These are phyloP conservation scores for Aspergillus calidoustus DNA, from an alignment of 2,329 filamentous ascomycete species.

Conservation along the genomic window DNA sequence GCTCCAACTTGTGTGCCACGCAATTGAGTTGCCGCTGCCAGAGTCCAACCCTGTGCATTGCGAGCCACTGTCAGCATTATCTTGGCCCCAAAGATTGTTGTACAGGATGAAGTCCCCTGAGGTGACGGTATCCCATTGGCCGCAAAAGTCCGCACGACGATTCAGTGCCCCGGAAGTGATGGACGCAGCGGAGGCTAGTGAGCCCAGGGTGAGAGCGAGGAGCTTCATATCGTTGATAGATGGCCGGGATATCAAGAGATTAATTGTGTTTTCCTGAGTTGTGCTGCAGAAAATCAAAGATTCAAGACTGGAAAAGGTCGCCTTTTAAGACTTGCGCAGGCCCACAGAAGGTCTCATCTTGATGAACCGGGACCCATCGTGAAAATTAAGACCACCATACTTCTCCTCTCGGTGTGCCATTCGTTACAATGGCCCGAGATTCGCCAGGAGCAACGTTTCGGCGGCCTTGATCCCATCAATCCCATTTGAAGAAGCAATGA, in stretches of 20 bases:
- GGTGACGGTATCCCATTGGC: constrained; percentile 43
- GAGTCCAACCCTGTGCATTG: constrained; percentile 52
- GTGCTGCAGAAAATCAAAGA: neutral
- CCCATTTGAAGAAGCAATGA: constrained; percentile 1
- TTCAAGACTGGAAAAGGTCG: neutral
- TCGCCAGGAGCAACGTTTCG: neutral
- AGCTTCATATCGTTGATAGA: constrained; percentile 34
- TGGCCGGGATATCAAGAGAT: constrained; percentile 10
- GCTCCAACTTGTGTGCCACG: constrained; percentile 52
- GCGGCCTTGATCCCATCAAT: constrained; percentile 11
- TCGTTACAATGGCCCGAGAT: constrained; percentile 8
- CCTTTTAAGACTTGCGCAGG: constrained; percentile 15
- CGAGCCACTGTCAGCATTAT: constrained; percentile 39
- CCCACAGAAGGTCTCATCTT: neutral
- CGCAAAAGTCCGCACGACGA: constrained; percentile 45
- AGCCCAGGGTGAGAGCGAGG: constrained; percentile 27
- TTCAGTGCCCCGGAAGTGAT: constrained; percentile 15
- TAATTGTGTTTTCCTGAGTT: constrained; percentile 4
- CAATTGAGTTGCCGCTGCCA: constrained; percentile 39
- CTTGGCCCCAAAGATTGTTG: constrained; percentile 58
- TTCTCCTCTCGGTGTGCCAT: neutral
- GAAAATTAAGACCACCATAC: constrained; percentile 2
- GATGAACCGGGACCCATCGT: neutral
- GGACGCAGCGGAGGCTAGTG: constrained; percentile 32
- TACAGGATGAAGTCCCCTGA: constrained; percentile 55